Percentiles rank a stretch among this genome's conserved stretches.
Evolutionary conservation across 1,284 basidiomycete species (phyloP).

Genomic region (Phellopilus nigrolimitatus): DNA sequence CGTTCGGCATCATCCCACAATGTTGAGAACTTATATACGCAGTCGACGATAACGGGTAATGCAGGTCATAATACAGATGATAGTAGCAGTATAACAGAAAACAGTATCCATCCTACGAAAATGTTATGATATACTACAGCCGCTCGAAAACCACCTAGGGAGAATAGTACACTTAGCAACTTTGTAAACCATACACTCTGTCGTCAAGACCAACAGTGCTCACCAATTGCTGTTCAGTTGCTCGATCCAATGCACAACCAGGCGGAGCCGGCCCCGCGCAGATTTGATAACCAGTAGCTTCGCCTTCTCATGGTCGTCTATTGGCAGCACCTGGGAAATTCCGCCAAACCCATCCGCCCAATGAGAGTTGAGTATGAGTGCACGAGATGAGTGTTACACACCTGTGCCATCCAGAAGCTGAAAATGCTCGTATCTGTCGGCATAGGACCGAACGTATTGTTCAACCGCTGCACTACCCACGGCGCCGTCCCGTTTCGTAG

Average conservation of each 20-base stretch:
- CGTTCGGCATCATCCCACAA: too few species aligned
- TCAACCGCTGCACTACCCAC: constrained; percentile 85
- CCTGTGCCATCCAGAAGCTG: constrained; percentile 87
- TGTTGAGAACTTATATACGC: too few species aligned
- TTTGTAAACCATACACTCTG: background rate
- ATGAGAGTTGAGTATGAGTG: background rate
- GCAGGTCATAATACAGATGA: constrained; percentile 9
- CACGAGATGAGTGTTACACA: constrained; percentile 27
- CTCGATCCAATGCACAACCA: constrained; percentile 94
- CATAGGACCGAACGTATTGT: constrained; percentile 70
- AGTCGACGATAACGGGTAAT: too few species aligned
- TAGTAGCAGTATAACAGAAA: constrained; percentile 7
- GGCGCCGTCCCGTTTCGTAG: constrained; percentile 81
- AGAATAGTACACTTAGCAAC: constrained; percentile 13
- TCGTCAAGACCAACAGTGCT: constrained; percentile 22
- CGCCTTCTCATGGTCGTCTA: constrained; percentile 91
- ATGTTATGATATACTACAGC: constrained; percentile 36
- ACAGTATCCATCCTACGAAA: constrained; percentile 16
- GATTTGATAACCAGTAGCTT: constrained; percentile 89
- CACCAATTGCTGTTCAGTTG: constrained; percentile 67
- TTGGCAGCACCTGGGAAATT: constrained; percentile 67
- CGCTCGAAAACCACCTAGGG: constrained; percentile 46
- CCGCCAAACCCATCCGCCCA: background rate
- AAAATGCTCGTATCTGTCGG: constrained; percentile 65
- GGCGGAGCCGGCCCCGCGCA: constrained; percentile 68